Conservation (phyloP, 148 eudicot species). For the Chenopodium suecicum region DNA sequence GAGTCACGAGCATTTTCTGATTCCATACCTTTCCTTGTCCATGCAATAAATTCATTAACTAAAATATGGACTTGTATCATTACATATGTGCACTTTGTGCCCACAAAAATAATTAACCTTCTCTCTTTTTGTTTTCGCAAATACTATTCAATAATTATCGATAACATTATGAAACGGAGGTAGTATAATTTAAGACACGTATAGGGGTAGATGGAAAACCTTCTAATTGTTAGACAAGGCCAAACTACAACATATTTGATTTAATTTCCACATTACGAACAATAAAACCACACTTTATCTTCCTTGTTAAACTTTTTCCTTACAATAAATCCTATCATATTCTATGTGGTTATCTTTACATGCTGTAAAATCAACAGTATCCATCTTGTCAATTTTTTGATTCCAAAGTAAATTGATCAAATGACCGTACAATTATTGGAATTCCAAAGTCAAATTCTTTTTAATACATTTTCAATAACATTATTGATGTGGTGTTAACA, state of each 20-base stretch:
- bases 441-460: background rate
- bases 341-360: background rate
- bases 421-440: background rate
- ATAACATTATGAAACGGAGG: too few relatives aligned
- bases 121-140: too few relatives aligned
- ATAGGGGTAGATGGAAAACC: background rate
- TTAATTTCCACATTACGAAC: background rate
- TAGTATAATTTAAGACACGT: too few relatives aligned
- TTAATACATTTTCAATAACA: too few relatives aligned
- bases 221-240: background rate
- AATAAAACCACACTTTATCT: constrained; percentile 3
- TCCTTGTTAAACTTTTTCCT: background rate
- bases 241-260: background rate
- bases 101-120: too few relatives aligned
- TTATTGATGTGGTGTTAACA: too few relatives aligned
- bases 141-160: too few relatives aligned
- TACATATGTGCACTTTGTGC: too few relatives aligned
- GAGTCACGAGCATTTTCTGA: constrained; percentile 6
- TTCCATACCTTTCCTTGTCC: background rate
- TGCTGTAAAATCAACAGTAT: background rate
- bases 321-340: background rate
- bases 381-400: background rate
- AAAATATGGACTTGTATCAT: background rate
- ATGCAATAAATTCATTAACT: background rate
- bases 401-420: background rate